These are phyloP conservation scores for Cytospora piceae DNA, from an alignment of 2,329 filamentous ascomycete genomes.

Conservation along the genomic window DNA sequence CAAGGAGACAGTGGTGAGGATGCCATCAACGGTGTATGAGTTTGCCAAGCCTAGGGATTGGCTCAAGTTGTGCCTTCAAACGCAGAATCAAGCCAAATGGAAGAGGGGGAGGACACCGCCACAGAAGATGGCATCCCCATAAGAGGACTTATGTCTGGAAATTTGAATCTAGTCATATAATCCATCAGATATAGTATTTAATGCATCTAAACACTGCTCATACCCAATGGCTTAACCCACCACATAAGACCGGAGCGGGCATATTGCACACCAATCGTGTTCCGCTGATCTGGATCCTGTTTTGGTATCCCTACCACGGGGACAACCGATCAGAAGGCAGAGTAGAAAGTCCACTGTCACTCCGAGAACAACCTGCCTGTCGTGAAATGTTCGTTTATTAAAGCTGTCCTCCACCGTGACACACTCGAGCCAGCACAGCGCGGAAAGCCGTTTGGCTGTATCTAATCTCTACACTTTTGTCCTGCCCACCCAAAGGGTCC, in stretches of 20 bases:
- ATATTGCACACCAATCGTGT: no score
- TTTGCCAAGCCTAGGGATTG: slow-evolving; percentile 32
- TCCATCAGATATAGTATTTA: no score
- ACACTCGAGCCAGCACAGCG: slow-evolving; percentile 15
- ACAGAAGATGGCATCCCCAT: background rate
- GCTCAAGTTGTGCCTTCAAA: slow-evolving; percentile 32
- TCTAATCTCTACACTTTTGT: slow-evolving; percentile 15
- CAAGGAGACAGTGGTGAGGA: slow-evolving; percentile 34
- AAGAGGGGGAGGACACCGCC: background rate
- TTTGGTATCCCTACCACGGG: no score
- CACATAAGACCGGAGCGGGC: no score
- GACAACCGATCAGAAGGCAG: background rate
- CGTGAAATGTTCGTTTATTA: slow-evolving; percentile 22
- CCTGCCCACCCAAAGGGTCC: background rate
- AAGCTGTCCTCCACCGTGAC: slow-evolving; percentile 1
- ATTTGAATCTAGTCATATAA: no score
- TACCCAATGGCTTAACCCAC: no score
- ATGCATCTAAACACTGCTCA: no score
- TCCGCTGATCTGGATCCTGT: no score
- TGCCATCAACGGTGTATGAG: slow-evolving; percentile 32
- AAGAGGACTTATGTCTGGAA: no score
- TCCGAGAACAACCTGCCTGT: background rate
- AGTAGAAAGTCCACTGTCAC: background rate
- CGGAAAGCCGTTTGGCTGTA: slow-evolving; percentile 1
- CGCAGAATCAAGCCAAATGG: slow-evolving; percentile 24